A percentile compares a stretch with the other conserved stretches of the same genome.
phyloP scores from a whole-genome alignment of 371 early-diverging fungal species.

The Mortierella sp. region DNA sequence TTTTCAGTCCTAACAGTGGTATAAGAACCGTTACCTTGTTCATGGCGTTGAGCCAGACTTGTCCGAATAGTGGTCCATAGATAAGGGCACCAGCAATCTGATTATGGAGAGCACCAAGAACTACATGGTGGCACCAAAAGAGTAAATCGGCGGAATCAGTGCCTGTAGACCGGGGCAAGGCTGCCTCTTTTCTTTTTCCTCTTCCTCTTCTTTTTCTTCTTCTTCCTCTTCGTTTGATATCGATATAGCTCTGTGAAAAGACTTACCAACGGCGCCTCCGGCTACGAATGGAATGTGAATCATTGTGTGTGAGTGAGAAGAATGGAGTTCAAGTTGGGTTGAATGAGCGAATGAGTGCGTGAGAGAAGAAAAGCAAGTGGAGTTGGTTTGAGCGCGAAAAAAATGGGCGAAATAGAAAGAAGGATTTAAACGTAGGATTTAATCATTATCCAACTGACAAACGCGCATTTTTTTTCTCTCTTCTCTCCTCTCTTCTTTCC shows the following conservation, averaged over 20 bases:
- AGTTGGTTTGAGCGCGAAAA: no score
- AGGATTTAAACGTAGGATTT: no score
- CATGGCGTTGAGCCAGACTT: slow-evolving; percentile 50
- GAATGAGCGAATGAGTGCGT: not conserved
- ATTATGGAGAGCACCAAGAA: slow-evolving; percentile 42
- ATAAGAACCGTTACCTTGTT: slow-evolving; percentile 29
- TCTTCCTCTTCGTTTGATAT: no score
- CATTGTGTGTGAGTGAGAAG: slow-evolving; percentile 7
- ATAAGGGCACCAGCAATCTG: slow-evolving; percentile 40
- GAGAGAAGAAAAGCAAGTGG: not conserved
- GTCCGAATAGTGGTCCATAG: slow-evolving; percentile 49
- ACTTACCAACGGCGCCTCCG: slow-evolving; percentile 48
- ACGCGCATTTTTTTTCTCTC: no score
- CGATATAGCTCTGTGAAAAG: no score
- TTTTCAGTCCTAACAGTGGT: not conserved
- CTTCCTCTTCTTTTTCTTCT: no score
- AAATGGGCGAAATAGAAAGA: no score
- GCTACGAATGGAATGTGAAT: slow-evolving; percentile 45
- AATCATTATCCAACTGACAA: no score
- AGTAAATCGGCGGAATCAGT: no score
- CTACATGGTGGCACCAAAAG: slow-evolving; percentile 8
- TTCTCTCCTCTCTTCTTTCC: no score
- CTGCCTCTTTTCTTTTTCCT: no score
- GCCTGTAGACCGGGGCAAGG: no score
- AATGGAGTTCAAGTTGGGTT: not conserved